Conservation (phyloP, 2,329 filamentous ascomycete genomes). For the Ceratocystis eucalypticola region DNA sequence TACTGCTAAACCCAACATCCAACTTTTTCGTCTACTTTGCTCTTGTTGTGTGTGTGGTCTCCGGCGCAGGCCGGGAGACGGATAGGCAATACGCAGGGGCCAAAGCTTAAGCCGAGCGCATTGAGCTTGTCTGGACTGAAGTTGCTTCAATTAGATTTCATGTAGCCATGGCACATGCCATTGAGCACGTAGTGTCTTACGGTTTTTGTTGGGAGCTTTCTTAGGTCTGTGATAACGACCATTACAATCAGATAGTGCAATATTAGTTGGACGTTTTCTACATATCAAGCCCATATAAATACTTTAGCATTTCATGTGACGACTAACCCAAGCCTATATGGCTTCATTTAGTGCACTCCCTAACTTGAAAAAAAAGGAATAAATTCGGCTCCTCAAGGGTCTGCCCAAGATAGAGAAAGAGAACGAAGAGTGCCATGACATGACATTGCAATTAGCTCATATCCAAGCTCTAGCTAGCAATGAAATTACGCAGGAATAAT, state of each 20-base stretch:
- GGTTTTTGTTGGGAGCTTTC: neutral
- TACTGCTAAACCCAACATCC: neutral
- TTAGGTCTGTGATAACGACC: neutral
- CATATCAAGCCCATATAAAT: neutral
- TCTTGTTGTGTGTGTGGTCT: neutral
- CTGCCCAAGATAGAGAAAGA: neutral
- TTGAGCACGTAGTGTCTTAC: neutral
- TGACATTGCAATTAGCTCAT: neutral
- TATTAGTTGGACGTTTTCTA: neutral
- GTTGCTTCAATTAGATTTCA: neutral
- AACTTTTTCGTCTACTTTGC: neutral
- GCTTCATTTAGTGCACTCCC: neutral
- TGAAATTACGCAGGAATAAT: neutral
- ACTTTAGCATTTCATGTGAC: neutral
- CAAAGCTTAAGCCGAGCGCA: neutral
- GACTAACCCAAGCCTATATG: neutral
- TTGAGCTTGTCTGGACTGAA: neutral
- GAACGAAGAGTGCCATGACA: neutral
- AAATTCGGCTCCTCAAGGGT: neutral
- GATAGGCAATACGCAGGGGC: neutral
- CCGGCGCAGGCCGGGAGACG: neutral
- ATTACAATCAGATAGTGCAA: too few species aligned
- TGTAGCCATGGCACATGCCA: neutral
- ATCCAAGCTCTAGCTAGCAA: slow-evolving; percentile 3
- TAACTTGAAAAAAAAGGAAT: slow-evolving; percentile 21